Evolutionary conservation across 129 eudicot genomes (phyloP).

Genomic region (Sambucus nigra): DNA sequence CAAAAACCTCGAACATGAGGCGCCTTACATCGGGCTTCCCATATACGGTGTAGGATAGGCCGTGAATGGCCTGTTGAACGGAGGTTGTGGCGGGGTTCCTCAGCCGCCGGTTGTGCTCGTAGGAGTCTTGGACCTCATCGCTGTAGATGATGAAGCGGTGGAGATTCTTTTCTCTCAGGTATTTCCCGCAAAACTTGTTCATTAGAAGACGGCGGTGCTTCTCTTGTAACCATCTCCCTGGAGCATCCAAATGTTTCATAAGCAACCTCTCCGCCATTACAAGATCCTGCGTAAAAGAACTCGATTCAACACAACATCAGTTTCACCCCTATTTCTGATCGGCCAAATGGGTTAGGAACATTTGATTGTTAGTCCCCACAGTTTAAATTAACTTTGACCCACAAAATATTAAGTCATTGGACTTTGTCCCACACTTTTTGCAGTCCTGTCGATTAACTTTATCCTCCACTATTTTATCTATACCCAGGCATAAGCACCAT

Average conservation of each 20-base stretch:
- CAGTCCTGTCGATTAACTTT: too few relatives aligned
- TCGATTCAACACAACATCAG: too few relatives aligned
- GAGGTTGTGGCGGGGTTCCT: conserved; percentile 96
- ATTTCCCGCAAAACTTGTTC: conserved; percentile 97
- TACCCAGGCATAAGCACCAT: too few relatives aligned
- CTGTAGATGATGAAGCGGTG: conserved; percentile 84
- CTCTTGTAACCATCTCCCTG: conserved; percentile 85
- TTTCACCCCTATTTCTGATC: too few relatives aligned
- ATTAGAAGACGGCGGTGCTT: conserved; percentile 67
- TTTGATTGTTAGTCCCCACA: too few relatives aligned
- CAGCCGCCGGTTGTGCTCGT: conserved; percentile 79
- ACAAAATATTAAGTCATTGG: too few relatives aligned
- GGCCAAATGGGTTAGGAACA: too few relatives aligned
- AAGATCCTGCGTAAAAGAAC: conserved; percentile 73
- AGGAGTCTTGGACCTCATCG: conserved; percentile 77
- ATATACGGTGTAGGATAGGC: conserved; percentile 74
- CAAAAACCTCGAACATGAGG: conserved; percentile 97
- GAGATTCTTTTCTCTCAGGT: conserved; percentile 77
- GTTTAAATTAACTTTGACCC: too few relatives aligned
- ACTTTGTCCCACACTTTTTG: too few relatives aligned
- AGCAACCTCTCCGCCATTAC: conserved; percentile 98
- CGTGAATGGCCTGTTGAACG: conserved; percentile 96
- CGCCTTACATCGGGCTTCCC: conserved; percentile 95
- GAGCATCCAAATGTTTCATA: conserved; percentile 97
- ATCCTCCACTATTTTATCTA: too few relatives aligned